Evolutionary conservation across 208 protist genomes (phyloP), one percentile per base, ranked within the genome.

Genomic region (Crithidia mellificae): DNA sequence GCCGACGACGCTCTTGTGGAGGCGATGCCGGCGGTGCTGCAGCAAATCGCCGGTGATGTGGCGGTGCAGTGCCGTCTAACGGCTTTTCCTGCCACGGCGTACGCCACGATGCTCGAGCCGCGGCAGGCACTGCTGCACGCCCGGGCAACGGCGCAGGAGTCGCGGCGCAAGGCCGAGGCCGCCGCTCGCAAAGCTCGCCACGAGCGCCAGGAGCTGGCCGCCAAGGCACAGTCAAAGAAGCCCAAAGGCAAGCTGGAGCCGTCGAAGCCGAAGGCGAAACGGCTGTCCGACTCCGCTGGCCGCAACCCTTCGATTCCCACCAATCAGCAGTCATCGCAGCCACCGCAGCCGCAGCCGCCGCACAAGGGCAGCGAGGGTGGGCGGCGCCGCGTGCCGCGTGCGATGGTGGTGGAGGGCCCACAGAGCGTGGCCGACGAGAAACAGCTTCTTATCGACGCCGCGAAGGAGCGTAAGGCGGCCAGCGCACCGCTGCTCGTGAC

Each of bases 161-260:
- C 19, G 6, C 78, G 87, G 25, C 61, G 58, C 24, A 73, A 74
- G 50, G 81, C 79, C 27, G 85, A 91, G 56, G 57, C 56, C 22
- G 66, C 61, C 39, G 77, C 87, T 66, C 78, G 80, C 36, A 73
- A 83, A 50, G 68, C 74, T 41, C 81, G 88, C 29, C 77, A 78
- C 30, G 85, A 92, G 32, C 78, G 88, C 2, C 27, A 79, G 29
- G 88, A 89, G 75, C 84, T 87, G 66, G 83, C 85, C 14, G 41
- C 63, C 32, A 78, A 79, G 64, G 51, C 59, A 2, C 63, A 79
- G 64, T 17, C 51, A 20, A 92, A 88, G 66, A 83, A 77, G 27
- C 76, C 62, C 46, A 78, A 90, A 46, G 63, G 69, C 2, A 82
- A 72, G 52, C 74, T 70, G 52, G 82, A 76, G 52, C 64, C 67